A percentile compares a stretch with the other conserved stretches of the same genome.
Evolutionary conservation across 306 rosid genomes (phyloP).

Genomic region (Myrica gale): DNA sequence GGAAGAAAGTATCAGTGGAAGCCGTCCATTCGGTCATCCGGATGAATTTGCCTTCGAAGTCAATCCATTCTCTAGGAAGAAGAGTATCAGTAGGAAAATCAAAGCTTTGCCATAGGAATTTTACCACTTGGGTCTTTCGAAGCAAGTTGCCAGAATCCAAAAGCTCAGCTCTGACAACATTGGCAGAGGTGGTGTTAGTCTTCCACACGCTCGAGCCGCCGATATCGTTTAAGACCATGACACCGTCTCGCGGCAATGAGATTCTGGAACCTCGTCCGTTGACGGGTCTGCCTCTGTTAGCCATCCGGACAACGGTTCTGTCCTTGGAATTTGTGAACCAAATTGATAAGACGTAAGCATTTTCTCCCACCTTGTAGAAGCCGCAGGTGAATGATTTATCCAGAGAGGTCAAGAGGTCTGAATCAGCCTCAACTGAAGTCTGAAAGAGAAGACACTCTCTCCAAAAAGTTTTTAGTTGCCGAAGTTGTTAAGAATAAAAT

Average conservation of each 20-base stretch:
- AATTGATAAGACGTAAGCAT: slow-evolving; percentile 25
- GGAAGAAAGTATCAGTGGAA: too few relatives aligned
- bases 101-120: slow-evolving; percentile 30
- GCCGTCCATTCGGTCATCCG: too few relatives aligned
- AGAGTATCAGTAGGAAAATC: slow-evolving; percentile 29
- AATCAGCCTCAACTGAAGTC: not conserved
- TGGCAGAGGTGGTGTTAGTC: not conserved
- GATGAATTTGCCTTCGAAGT: too few relatives aligned
- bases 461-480: not conserved
- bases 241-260: slow-evolving; percentile 8
- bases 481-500: too few relatives aligned
- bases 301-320: slow-evolving; percentile 23
- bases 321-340: slow-evolving; percentile 22
- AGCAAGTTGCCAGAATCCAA: slow-evolving; percentile 26
- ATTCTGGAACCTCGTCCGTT: slow-evolving; percentile 16
- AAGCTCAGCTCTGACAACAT: not conserved
- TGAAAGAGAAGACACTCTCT: not conserved
- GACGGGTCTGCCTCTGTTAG: slow-evolving; percentile 26
- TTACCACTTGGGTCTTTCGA: not conserved
- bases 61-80: too few relatives aligned
- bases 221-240: slow-evolving; percentile 12
- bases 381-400: slow-evolving; percentile 17
- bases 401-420: slow-evolving; percentile 17
- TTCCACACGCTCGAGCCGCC: slow-evolving; percentile 16
- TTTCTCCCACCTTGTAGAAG: slow-evolving; percentile 19